Evolutionary conservation across 371 early-diverging fungal species (phyloP).

Genomic region (Mucor piriformis): DNA sequence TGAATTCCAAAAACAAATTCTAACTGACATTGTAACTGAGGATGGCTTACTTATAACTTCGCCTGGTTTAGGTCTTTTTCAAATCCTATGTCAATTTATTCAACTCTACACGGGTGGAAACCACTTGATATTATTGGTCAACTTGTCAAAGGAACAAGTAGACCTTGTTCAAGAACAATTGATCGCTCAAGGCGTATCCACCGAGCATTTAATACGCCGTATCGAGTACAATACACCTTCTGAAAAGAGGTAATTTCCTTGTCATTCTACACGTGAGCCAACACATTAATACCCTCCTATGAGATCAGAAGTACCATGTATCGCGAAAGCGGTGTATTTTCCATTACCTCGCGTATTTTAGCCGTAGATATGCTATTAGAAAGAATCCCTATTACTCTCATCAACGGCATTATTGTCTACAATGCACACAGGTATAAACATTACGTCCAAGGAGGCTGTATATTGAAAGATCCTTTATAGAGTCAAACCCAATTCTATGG

Average conservation of each 20-base stretch:
- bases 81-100: constrained; percentile 69
- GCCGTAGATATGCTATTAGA: constrained; percentile 93
- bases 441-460: background rate
- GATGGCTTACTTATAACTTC: constrained; percentile 86
- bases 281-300: background rate
- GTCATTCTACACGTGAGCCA: background rate
- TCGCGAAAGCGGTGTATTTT: constrained; percentile 85
- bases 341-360: constrained; percentile 88
- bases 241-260: constrained; percentile 49
- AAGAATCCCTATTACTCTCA: constrained; percentile 73
- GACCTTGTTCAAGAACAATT: constrained; percentile 61
- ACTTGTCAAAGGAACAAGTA: constrained; percentile 72
- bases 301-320: constrained; percentile 67
- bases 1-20: constrained; percentile 73
- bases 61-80: constrained; percentile 79
- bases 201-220: constrained; percentile 41
- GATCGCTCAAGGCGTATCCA: constrained; percentile 41
- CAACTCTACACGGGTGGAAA: constrained; percentile 73
- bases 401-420: constrained; percentile 87
- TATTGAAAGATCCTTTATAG: constrained; percentile 30
- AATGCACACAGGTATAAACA: constrained; percentile 78
- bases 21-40: constrained; percentile 68
- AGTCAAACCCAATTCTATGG: constrained; percentile 79
- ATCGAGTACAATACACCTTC: constrained; percentile 72
- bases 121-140: constrained; percentile 81